Base-by-base conservation (phyloP, 148 eudicot species). In the Bassia scoparia region DNA sequence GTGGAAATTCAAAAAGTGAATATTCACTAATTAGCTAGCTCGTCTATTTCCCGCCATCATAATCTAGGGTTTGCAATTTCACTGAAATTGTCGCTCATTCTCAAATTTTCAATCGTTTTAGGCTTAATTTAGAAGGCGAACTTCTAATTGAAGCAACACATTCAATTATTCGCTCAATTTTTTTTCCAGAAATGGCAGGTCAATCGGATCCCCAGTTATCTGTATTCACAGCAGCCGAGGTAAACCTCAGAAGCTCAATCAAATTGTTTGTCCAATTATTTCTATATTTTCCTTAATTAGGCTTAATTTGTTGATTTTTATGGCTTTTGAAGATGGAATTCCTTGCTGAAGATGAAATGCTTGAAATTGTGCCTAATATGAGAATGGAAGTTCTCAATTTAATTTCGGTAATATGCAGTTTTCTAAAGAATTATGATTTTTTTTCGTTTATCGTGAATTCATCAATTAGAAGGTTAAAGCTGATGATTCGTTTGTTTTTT, bases 351-450 rank as follows among this genome's bases (percentile, higher is more conserved):
- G 98, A 89, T 77, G 95, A 93, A 82, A 70, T 70, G 49, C 76
- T 91, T 58, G 92, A 90, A 77, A 89, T 93, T 74, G 89, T 90
- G 52, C 97, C 98, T 5, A 93, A 90, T 79, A 84, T 89, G 86
- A 86, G 90, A 41, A 93, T 93, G 95, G 92, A 93, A 37, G 72
- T 88, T 30, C 94, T 93, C 83, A 83, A 87, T 89, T 79, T 93
- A 60, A 86, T 91, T 33, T 85, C 81, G 75, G 97, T 90, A 93
- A 7, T 44, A 15, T 38, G 34, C 14, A 31, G 1, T 65, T 23
- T 1, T 0, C 3, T 10, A 44, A 55, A 11, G 31, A 38, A 24
- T 10, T 17, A 5, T 41, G 17, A 37, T 53, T 67, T 50, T 5
- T 9, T 15, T 7, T 5, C n/a, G 7, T 64, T 34, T 15, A 0